These are phyloP conservation scores for Talaromyces sp. DNA, from an alignment of 2,329 filamentous ascomycete genomes.

Conservation along the genomic window DNA sequence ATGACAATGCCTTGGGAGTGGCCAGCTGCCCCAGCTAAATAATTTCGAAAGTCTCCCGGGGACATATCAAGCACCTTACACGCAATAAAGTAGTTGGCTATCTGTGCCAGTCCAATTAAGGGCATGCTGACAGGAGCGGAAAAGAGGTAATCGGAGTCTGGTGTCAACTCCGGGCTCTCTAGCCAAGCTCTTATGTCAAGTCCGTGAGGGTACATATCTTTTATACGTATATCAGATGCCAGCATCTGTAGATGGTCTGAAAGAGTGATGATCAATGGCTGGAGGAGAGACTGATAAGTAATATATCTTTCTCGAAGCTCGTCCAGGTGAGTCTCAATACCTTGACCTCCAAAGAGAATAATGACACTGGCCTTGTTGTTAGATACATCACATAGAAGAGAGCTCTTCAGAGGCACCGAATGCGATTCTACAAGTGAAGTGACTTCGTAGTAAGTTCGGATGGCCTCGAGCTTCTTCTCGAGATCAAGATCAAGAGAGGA, in stretches of 20 bases:
- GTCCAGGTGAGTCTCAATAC: conserved; percentile 98
- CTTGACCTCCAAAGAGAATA: conserved; percentile 87
- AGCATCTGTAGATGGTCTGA: conserved; percentile 83
- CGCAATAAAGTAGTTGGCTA: conserved; percentile 90
- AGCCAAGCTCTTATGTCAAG: conserved; percentile 92
- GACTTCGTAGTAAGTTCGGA: neutral
- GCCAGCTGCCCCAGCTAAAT: conserved; percentile 53
- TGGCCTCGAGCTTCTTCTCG: neutral
- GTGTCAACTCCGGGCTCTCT: conserved; percentile 78
- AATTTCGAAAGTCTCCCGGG: conserved; percentile 68
- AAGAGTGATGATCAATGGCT: conserved; percentile 72
- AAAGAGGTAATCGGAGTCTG: conserved; percentile 88
- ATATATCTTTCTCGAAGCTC: conserved; percentile 86
- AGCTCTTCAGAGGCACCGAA: neutral
- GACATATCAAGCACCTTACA: conserved; percentile 86
- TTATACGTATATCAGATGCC: conserved; percentile 73
- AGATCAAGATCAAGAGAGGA: neutral
- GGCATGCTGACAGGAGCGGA: conserved; percentile 94
- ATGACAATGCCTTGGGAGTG: conserved; percentile 96
- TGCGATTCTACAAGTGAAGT: neutral
- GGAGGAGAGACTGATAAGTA: conserved; percentile 85
- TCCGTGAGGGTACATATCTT: conserved; percentile 94
- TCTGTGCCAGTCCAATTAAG: conserved; percentile 88
- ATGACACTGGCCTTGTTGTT: neutral
- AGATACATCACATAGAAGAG: neutral